Base-by-base conservation (phyloP, 495 filamentous ascomycete species). In the Penicillium longicatenatum region DNA sequence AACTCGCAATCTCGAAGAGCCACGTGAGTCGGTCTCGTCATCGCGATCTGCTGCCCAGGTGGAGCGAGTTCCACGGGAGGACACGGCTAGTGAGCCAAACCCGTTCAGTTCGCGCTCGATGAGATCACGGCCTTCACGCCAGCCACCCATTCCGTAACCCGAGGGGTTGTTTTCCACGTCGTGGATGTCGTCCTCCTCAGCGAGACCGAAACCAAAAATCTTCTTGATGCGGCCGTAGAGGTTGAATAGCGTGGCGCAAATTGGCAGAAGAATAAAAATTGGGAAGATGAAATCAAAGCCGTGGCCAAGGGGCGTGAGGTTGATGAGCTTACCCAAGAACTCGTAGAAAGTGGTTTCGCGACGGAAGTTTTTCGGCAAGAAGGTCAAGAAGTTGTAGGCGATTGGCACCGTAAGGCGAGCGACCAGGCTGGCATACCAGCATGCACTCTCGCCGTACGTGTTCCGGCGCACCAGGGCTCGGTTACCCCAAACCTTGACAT, bases 401-500 rank as follows among this genome's bases (percentile, higher is more conserved):
- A 98, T 81, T 3, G 94, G 94, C 5, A 97, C 92, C 31, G 90
- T 95, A 30, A 98, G 82, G 50, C 89, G 86, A 9, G 94, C 93
- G 26, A 97, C 89, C 61, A 96, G 90, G 29, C 87, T 85, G 10
- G 91, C 87, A 72, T 97, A 98, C 91, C 94, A 98, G 57, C 92
- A 93, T 4, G 94, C 94, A 50, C 87, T 90, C 69, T 96, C 93
- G 33, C 85, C 86, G 51, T 93, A 93, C 0, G 94, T 98, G 61
- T 92, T 93, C 55, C 94, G 86, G 46, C 83, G 87, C 41, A 98
- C 93, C 16, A 98, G 78, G 1, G 93, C 93, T 22, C 94, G 85
- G 48, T 93, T 93, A 51, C 94, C 88, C 94, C 94, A 98, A 29
- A 97, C 89, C 65, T 93, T 93, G 64, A 93, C 91, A 62, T 93